A percentile compares a stretch with the other conserved stretches of the same genome.
These are phyloP conservation scores for Ophiobolus disseminans DNA, from an alignment of 2,329 filamentous ascomycete species.

Conservation along the genomic window DNA sequence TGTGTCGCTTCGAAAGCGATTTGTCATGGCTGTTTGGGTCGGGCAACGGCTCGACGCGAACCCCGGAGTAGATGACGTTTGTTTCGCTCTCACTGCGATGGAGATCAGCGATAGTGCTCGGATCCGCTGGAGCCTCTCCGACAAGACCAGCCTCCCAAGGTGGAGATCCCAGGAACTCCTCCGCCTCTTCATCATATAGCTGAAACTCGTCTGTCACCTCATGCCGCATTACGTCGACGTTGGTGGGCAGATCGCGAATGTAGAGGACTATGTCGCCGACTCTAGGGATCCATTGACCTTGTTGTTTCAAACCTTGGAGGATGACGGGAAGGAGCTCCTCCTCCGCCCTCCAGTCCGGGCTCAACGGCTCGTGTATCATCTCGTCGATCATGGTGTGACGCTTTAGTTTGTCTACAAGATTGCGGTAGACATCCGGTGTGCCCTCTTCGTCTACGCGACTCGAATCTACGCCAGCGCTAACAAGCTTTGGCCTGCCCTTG, in stretches of 20 bases:
- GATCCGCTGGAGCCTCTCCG: constrained; percentile 58
- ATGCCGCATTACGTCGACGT: constrained; percentile 42
- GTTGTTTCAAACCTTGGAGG: constrained; percentile 52
- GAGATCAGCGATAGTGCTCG: constrained; percentile 55
- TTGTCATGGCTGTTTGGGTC: constrained; percentile 60
- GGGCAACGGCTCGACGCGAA: constrained; percentile 64
- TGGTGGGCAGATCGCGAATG: constrained; percentile 41
- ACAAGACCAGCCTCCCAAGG: constrained; percentile 66
- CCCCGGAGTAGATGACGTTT: constrained; percentile 60
- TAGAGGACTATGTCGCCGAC: constrained; percentile 65
- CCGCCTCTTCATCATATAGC: constrained; percentile 26
- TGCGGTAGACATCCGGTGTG: constrained; percentile 61
- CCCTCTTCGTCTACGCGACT: constrained; percentile 59
- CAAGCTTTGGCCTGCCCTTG: constrained; percentile 29
- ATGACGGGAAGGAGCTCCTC: constrained; percentile 51
- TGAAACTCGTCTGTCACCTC: constrained; percentile 24
- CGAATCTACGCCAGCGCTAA: constrained; percentile 26
- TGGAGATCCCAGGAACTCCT: constrained; percentile 49
- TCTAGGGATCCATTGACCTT: constrained; percentile 61
- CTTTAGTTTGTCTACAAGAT: constrained; percentile 58
- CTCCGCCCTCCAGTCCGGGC: constrained; percentile 65
- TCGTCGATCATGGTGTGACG: constrained; percentile 51
- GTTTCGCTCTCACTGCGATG: constrained; percentile 48
- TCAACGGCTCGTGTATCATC: constrained; percentile 57
- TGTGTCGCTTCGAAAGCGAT: constrained; percentile 60